Percentiles rank a stretch among this genome's conserved stretches.
phyloP scores from a whole-genome alignment of 2,329 filamentous ascomycete genomes.

The Fusarium sp. region DNA sequence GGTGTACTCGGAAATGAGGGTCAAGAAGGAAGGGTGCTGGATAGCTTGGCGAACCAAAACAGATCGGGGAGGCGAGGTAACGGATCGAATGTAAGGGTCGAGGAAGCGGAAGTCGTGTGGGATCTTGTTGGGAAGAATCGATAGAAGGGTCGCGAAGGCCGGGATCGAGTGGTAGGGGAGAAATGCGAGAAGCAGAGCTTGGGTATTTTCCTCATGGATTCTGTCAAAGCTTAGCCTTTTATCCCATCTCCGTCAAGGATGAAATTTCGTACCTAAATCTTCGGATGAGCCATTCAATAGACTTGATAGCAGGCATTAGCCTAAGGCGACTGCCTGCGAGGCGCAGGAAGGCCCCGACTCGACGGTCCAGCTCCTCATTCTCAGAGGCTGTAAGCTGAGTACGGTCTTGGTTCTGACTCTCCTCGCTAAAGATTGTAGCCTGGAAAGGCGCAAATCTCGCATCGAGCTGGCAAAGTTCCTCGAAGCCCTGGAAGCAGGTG shows the following conservation, averaged over 20 bases:
- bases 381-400: slow-evolving; percentile 84
- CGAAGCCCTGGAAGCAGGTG: slow-evolving; percentile 88
- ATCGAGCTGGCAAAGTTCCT: slow-evolving; percentile 91
- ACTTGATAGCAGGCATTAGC: slow-evolving; percentile 88
- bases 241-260: not conserved
- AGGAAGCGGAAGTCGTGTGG: slow-evolving; percentile 85
- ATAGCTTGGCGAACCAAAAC: slow-evolving; percentile 86
- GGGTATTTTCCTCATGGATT: slow-evolving; percentile 91
- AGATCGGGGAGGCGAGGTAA: slow-evolving; percentile 81
- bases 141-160: slow-evolving; percentile 86
- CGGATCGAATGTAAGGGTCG: slow-evolving; percentile 83
- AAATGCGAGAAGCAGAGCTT: slow-evolving; percentile 83
- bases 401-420: slow-evolving; percentile 90
- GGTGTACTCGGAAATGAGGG: slow-evolving; percentile 81
- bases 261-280: slow-evolving; percentile 78
- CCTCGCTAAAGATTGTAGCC: slow-evolving; percentile 88
- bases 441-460: slow-evolving; percentile 80
- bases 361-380: slow-evolving; percentile 83
- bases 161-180: slow-evolving; percentile 91
- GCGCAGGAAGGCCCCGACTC: slow-evolving; percentile 84
- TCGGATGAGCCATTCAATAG: slow-evolving; percentile 93
- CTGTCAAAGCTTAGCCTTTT: slow-evolving; percentile 57
- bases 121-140: slow-evolving; percentile 83
- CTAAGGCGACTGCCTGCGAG: slow-evolving; percentile 81
- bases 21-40: slow-evolving; percentile 81